Base-by-base conservation (phyloP, 805 yeast genomes). In the Wickerhamomyces tratensis region DNA sequence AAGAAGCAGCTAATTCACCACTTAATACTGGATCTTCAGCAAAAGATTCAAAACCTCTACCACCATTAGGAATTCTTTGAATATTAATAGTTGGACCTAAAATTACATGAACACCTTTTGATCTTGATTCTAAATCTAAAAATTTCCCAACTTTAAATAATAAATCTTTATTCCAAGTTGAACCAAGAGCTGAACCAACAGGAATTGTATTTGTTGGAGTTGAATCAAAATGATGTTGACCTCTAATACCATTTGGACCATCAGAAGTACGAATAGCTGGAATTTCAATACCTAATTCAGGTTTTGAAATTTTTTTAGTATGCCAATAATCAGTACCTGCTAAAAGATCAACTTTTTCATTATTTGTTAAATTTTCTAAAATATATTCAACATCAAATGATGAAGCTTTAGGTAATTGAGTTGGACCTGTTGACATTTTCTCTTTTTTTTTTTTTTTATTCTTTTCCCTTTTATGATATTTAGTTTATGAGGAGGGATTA, bases 191-290 rank as follows among this genome's bases (percentile, higher is more conserved):
- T 4, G 82, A 74, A 6, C 81, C 82, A 27, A 27, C 30, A 27
- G 30, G 30, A 27, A 27, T 27, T 27, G 79, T 71, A 39, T 75
- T 77, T 25, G 79, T 62, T 2, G 77, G 77, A 13, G 65, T 63
- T 8, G 71, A 61, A 45, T 71, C 64, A 52, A 73, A 71, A 48
- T 74, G 73, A 30, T 60, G 64, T 20, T 72, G 71, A 7, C 82
- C 82, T 48, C 82, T 64, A 35, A 75, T 65, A 39, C 82, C 83
- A 51, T 77, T 77, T 25, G 83, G 83, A 7, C 83, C 83, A 49
- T 77, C 82, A 4, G 70, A 59, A 8, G 69, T 52, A 47, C 79
- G 60, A 5, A 76, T 43, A 1, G 69, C 52, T 1, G 76, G 77
- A 35, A 75, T 52, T 11, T 61, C 62, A 33, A 69, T 54, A 35